Evolutionary conservation across 2,329 filamentous ascomycete genomes (phyloP).

Genomic region (Colletotrichum spinosum): DNA sequence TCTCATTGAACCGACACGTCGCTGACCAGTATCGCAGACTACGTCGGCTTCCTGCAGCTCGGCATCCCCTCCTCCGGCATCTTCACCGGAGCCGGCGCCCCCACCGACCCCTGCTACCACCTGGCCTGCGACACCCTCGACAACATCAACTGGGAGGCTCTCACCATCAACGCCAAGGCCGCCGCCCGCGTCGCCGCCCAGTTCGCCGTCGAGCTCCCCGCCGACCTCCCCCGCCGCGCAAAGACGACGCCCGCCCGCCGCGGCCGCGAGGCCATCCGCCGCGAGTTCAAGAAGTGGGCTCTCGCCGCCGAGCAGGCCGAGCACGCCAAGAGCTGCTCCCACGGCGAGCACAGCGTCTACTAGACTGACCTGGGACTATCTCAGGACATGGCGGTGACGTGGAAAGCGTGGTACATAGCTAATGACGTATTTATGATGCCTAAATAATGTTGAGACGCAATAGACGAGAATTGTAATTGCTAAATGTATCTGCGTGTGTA

Average conservation of each 20-base stretch:
- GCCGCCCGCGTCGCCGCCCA: conserved; percentile 62
- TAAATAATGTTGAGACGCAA: no score
- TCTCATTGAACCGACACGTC: no score
- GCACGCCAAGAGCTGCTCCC: conserved; percentile 35
- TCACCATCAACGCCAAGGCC: conserved; percentile 52
- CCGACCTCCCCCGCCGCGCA: conserved; percentile 48
- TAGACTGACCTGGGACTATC: not conserved
- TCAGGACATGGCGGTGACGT: not conserved
- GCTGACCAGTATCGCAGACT: conserved; percentile 42
- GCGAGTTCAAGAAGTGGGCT: conserved; percentile 39
- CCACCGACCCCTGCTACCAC: conserved; percentile 54
- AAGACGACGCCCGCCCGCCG: conserved; percentile 42
- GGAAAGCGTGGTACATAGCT: not conserved
- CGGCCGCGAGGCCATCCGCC: conserved; percentile 35
- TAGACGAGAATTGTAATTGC: no score
- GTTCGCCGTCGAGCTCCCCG: conserved; percentile 49
- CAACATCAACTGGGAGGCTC: conserved; percentile 56
- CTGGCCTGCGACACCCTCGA: conserved; percentile 52
- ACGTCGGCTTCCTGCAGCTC: conserved; percentile 53
- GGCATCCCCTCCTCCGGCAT: conserved; percentile 55
- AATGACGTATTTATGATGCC: no score
- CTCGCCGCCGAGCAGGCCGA: conserved; percentile 36
- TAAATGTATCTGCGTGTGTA: no score
- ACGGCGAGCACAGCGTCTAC: conserved; percentile 29
- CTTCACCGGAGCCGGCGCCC: conserved; percentile 52